Evolutionary conservation across 352 stramenopile genomes (phyloP).

Genomic region (Achlya hypogyna): DNA sequence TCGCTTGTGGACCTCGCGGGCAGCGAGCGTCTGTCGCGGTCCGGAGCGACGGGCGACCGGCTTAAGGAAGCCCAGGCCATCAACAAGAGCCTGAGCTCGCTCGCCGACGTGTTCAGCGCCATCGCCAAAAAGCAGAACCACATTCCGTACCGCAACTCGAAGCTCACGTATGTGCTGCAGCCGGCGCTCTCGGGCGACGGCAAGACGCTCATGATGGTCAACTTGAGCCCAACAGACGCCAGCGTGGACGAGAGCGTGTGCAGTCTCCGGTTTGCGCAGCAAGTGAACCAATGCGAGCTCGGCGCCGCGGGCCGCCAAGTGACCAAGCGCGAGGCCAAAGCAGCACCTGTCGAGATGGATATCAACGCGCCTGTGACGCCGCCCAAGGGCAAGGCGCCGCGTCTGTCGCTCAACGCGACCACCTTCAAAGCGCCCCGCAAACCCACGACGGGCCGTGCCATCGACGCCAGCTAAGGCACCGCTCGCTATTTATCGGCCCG

Average conservation of each 20-base stretch:
- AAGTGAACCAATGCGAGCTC: conserved; percentile 96
- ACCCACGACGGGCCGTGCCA: neutral
- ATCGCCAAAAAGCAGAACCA: conserved; percentile 94
- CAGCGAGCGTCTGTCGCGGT: conserved; percentile 94
- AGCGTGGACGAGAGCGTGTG: conserved; percentile 96
- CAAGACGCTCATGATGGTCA: conserved; percentile 99
- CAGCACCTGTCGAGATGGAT: neutral
- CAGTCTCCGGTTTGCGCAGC: conserved; percentile 95
- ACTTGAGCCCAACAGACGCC: conserved; percentile 92
- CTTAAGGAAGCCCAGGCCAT: conserved; percentile 98
- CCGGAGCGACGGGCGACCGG: conserved; percentile 80
- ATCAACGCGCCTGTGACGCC: neutral
- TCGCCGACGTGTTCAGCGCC: conserved; percentile 98
- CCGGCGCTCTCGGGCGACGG: conserved; percentile 97
- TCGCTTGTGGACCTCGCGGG: conserved; percentile 92
- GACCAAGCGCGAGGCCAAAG: conserved; percentile 27
- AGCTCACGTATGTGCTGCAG: conserved; percentile 98
- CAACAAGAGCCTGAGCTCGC: conserved; percentile 97
- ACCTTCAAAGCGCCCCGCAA: neutral
- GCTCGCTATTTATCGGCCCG: no score
- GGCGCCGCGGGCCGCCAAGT: conserved; percentile 89
- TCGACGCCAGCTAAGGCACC: neutral
- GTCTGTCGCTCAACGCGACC: neutral
- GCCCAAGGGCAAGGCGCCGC: neutral
- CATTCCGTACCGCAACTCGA: conserved; percentile 97